Conservation (phyloP, 768 basidiomycete genomes). For the Mycena crocata region DNA sequence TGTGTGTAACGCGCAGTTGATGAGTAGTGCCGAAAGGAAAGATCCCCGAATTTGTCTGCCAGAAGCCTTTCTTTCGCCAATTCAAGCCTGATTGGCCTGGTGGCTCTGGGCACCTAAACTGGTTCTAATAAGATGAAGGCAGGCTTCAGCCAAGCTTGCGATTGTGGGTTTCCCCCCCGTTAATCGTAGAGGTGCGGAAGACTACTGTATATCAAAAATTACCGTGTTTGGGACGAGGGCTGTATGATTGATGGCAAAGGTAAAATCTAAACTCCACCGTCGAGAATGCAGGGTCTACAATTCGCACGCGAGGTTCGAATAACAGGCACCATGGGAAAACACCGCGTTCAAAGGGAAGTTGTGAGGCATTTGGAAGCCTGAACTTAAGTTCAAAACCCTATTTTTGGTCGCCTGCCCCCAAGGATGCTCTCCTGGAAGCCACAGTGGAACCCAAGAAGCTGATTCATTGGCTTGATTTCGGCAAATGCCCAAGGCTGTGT, state of each 20-base stretch:
- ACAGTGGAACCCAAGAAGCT: background rate
- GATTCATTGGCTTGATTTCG: background rate
- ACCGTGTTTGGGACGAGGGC: conserved; percentile 7
- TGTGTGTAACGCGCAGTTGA: background rate
- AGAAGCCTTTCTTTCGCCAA: too few relatives aligned
- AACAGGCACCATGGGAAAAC: background rate
- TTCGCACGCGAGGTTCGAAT: background rate
- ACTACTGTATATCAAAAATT: conserved; percentile 9
- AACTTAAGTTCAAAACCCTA: background rate
- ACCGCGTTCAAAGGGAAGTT: background rate
- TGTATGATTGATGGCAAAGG: background rate
- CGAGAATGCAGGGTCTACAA: background rate
- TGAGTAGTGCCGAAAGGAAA: background rate
- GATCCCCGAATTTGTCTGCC: too few relatives aligned
- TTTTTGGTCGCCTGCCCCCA: background rate
- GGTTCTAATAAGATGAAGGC: background rate
- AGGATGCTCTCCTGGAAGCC: conserved; percentile 6
- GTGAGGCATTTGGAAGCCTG: background rate
- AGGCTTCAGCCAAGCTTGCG: background rate
- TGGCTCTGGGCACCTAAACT: background rate
- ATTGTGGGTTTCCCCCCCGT: background rate
- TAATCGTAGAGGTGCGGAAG: background rate
- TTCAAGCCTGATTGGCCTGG: too few relatives aligned
- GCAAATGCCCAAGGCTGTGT: conserved; percentile 14
- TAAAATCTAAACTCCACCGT: background rate